Base-by-base conservation (phyloP, 768 basidiomycete species). In the Coprinopsis cinerea region DNA sequence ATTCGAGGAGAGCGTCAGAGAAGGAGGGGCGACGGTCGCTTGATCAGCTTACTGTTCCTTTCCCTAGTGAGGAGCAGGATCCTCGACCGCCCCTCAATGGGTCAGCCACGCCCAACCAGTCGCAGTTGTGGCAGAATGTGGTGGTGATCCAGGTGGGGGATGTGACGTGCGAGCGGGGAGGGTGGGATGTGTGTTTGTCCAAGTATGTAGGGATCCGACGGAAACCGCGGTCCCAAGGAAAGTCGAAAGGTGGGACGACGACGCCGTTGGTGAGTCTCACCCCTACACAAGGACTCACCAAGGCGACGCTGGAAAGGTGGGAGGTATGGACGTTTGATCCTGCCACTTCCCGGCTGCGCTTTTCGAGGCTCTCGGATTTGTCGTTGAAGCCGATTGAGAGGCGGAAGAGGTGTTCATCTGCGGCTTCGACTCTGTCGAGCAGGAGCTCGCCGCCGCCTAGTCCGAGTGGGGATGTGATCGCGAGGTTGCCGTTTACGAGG, bases 241-340 rank as follows among this genome's bases (percentile, higher is more conserved):
- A 61, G 62, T 54, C 59, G 58, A 60, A 59, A 40, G 52, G 64
- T 26, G 54, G 47, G 20, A 54, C 55, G 24, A 43, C 45, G 39
- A 28, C 32, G 15, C 48, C 52, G 20, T n/a, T n/a, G n/a, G 17
- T 51, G 46, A 40, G 52, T 43, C 24, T 43, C 44, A 42, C 51
- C 22, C 57, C 53, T 10, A 53, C 58, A 13, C 59, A 67, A 28
- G 85, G 85, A 13, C 64, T 91, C 52, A 80, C 85, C 17, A 57
- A 68, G 24, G 74, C 83, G 10, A 82, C 81, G 22, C 64, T 92
- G 34, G 86, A 90, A 49, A 71, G 89, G 47, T 92, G 90, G 90
- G 88, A 92, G 55, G 56, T 86, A 24, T 92, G 90, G 90, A 75
- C 72, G 32, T 84, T 88, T 57, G 85, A 92, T 55, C 79, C 80